Conservation (phyloP, 2,329 filamentous ascomycete species). For the Alternaria sp. region DNA sequence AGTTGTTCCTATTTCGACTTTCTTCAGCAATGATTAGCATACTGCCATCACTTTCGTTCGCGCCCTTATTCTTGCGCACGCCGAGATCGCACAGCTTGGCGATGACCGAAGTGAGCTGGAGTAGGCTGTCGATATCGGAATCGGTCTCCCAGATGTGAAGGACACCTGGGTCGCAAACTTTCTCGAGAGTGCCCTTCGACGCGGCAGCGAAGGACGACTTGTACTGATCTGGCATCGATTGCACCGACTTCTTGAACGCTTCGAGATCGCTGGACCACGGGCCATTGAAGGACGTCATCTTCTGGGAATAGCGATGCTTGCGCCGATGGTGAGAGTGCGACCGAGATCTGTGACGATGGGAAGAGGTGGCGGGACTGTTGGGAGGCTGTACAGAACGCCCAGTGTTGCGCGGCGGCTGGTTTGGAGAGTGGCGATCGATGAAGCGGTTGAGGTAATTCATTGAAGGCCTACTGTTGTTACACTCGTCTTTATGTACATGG, state of each 20-base stretch:
- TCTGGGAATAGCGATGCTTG: conserved; percentile 10
- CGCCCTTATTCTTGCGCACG: conserved; percentile 15
- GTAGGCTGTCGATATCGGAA: conserved; percentile 39
- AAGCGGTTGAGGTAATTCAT: conserved; percentile 19
- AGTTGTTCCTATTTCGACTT: conserved; percentile 22
- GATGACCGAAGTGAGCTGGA: conserved; percentile 41
- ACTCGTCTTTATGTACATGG: neutral
- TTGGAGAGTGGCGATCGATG: conserved; percentile 5
- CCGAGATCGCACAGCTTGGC: conserved; percentile 36
- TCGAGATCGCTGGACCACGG: conserved; percentile 36
- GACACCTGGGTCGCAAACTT: conserved; percentile 27
- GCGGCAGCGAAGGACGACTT: conserved; percentile 27
- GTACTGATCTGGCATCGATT: conserved; percentile 32
- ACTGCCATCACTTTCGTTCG: conserved; percentile 20
- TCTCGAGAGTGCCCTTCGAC: conserved; percentile 26
- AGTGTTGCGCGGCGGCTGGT: neutral
- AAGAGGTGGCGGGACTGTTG: neutral
- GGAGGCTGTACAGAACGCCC: neutral
- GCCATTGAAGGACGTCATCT: conserved; percentile 29
- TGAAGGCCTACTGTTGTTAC: neutral
- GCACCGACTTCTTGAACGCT: conserved; percentile 30
- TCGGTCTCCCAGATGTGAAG: conserved; percentile 45
- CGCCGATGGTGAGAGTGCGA: conserved; percentile 4
- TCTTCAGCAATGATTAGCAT: conserved; percentile 42
- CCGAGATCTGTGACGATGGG: neutral